Percentiles rank a stretch among this genome's conserved stretches.
Evolutionary conservation across 1,139 yeast genomes (phyloP).

Genomic region (Kodamaea suecica): DNA sequence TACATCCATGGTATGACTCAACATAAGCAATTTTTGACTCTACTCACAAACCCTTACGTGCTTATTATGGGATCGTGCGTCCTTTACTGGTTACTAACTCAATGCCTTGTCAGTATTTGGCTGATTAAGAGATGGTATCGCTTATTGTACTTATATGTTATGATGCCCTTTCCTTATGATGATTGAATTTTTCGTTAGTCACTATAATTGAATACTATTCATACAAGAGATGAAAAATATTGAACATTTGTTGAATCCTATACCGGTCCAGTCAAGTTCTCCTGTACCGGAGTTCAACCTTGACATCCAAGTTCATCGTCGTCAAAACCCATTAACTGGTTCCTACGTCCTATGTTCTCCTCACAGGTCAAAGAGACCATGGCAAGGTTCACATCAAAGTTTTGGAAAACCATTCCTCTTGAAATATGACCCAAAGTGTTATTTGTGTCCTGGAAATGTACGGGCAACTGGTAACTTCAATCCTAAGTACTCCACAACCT

Average conservation of each 20-base stretch:
- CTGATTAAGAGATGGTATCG: too few relatives aligned
- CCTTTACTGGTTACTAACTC: too few relatives aligned
- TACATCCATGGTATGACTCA: too few relatives aligned
- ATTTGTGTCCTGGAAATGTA: constrained; percentile 69
- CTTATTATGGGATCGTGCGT: too few relatives aligned
- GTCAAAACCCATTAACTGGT: constrained; percentile 64
- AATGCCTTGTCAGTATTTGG: too few relatives aligned
- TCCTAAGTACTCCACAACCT: constrained; percentile 58
- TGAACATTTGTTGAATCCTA: constrained; percentile 22
- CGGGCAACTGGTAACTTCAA: constrained; percentile 66
- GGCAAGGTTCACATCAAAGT: constrained; percentile 75
- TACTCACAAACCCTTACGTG: too few relatives aligned
- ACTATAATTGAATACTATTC: too few relatives aligned
- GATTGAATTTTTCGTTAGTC: too few relatives aligned
- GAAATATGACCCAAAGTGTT: constrained; percentile 62
- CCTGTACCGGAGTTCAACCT: constrained; percentile 40
- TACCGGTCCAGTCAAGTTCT: too few relatives aligned
- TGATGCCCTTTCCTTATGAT: too few relatives aligned
- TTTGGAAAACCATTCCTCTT: constrained; percentile 45
- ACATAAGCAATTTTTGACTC: too few relatives aligned
- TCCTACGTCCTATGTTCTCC: constrained; percentile 71
- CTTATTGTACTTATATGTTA: too few relatives aligned
- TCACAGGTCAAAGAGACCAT: constrained; percentile 74
- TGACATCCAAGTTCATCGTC: constrained; percentile 60
- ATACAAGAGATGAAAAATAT: not conserved